Evolutionary conservation across 2,329 filamentous ascomycete genomes (phyloP), one percentile per base, ranked within the genome.

Genomic region (Setomelanomma holmii): DNA sequence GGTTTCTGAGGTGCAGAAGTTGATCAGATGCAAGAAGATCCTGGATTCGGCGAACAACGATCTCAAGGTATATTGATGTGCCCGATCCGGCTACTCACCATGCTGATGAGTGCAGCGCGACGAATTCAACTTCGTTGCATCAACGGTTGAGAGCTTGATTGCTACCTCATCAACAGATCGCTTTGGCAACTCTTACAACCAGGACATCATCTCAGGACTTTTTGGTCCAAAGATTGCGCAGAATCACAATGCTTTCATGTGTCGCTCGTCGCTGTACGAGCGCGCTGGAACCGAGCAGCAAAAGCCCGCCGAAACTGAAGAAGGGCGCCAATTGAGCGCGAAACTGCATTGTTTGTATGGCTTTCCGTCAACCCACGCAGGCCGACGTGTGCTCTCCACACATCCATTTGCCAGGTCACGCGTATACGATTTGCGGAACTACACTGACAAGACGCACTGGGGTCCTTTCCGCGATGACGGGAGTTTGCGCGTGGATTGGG

Each of bases 391-490:
- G n/a, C 59, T 69, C 5, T 65, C 62, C 33, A 76, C 74, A 23
- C 86, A 85, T 66, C 83, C 85, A 1, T 87, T 81, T 58, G 89
- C 90, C 1, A 82, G 85, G 47, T 84, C 85, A 40, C 84, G 84
- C 55, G 88, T 93, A 3, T 93, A 93, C 60, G 89, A 93, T 66
- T 74, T 93, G 41, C 80, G 89, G 1, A 81, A 87, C 58, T 90
- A 91, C 71, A 88, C 83, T 0, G 69, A 76, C 1, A 69, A 73
- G 21, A 87, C 82, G 1, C 70, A 79, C 30, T 93, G 89, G 89
- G 90, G 90, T 0, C 90, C 90, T 0, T 93, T 90, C 63, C 76
- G 82, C 64, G 77, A 83, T 43, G 89, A 92, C 64, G 84, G 82
- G 1, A 81, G 78, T 2, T 80, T 80, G 45, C 72, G 75, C 4